Evolutionary conservation across 1,284 basidiomycete genomes (phyloP), one percentile per base, ranked within the genome.

Genomic region (Cutaneotrichosporon cavernicola): DNA sequence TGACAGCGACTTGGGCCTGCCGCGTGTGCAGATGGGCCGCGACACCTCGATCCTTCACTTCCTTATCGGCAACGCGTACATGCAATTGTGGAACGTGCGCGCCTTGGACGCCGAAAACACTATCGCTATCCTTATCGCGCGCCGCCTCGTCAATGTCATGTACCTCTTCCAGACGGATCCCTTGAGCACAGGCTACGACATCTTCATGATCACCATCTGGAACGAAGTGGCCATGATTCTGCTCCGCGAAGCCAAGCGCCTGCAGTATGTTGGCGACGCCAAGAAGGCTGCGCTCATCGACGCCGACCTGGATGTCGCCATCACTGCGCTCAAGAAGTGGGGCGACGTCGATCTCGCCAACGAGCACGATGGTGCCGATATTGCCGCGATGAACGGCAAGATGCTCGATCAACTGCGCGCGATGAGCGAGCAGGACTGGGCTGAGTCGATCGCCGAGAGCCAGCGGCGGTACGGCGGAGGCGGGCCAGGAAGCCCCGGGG

Each of bases 141-240:
- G 70, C 51, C 64, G 72, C 31, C 61, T 72, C 53, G 70, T 70
- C 61, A 67, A 64, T 50, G 61, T 74, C 49, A 70, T 74, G 58
- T 69, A 67, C 49, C 53, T 68, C 51, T 69, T 69, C 64, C 60
- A 65, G 61, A 66, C 63, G 26, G 62, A 65, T 51, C 70, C 67
- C 16, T 55, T 70, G 62, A 62, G 61, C 51, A 63, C 65, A 2
- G 70, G 64, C 51, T 70, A 69, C 62, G 70, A 70, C 60, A 64
- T 67, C 26, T 72, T 69, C 64, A 69, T 70, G 62, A 69, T 70
- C 49, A 70, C 67, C 5, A 67, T 71, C 31, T 73, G 72, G 72
- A 72, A 70, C 61, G 68, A 70, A 40, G 69, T 71, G 8, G 69
- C 71, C 46, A 73, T 71, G 72, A 64, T 71, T 30, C 61, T 73